A percentile compares a stretch with the other conserved stretches of the same genome.
Evolutionary conservation across 768 basidiomycete species (phyloP).

Genomic region (Rhodotorula sphaerocarpa): DNA sequence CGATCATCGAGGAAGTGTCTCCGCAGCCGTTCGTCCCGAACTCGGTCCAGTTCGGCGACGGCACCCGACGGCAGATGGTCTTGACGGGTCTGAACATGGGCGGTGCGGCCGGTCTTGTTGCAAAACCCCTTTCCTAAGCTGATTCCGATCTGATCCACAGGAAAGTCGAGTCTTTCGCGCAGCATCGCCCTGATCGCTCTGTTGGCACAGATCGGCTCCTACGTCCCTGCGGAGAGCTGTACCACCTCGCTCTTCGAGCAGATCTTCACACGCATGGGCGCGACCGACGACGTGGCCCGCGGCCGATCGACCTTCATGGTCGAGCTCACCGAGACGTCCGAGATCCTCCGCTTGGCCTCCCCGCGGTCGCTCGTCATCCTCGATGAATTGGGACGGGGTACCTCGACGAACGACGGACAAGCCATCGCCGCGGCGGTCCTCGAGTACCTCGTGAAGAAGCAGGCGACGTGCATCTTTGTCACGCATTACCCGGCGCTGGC

Average conservation of each 20-base stretch:
- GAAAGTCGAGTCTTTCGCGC: constrained; percentile 74
- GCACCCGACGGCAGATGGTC: constrained; percentile 40
- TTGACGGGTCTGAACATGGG: constrained; percentile 50
- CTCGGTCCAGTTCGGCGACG: constrained; percentile 58
- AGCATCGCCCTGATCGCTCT: constrained; percentile 63
- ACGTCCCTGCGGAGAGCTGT: constrained; percentile 72
- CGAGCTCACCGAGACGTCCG: constrained; percentile 86
- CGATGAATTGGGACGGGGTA: constrained; percentile 77
- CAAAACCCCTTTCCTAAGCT: too few relatives aligned
- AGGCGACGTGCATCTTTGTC: constrained; percentile 72
- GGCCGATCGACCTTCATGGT: constrained; percentile 94
- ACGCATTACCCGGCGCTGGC: constrained; percentile 84
- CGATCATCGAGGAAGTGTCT: constrained; percentile 74
- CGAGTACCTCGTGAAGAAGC: constrained; percentile 59
- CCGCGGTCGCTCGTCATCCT: constrained; percentile 72
- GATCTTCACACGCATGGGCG: constrained; percentile 62
- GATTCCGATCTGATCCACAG: constrained; percentile 38
- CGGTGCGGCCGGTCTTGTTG: constrained; percentile 22
- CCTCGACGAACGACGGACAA: constrained; percentile 92
- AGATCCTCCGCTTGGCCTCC: constrained; percentile 65
- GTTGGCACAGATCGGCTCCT: constrained; percentile 56
- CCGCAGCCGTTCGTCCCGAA: constrained; percentile 82
- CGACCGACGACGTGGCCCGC: constrained; percentile 74
- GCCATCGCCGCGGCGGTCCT: constrained; percentile 77
- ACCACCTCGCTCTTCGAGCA: constrained; percentile 73